Evolutionary conservation across 768 basidiomycete genomes (phyloP).

Genomic region (Amanita rimosa): DNA sequence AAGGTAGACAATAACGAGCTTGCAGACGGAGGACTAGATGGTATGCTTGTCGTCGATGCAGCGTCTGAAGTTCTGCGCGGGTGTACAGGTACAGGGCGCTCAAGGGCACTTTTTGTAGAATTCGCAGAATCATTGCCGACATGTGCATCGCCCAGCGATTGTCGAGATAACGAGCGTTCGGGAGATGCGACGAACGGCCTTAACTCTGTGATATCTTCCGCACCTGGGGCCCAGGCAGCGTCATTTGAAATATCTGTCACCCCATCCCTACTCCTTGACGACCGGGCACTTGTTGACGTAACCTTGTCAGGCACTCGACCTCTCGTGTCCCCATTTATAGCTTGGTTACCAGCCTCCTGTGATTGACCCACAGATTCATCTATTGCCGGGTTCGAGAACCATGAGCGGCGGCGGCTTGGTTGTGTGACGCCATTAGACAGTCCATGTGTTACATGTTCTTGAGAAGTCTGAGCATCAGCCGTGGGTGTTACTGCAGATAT

Average conservation of each 20-base stretch:
- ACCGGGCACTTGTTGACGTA: background rate
- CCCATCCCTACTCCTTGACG: constrained; percentile 1
- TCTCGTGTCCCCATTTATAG: constrained; percentile 15
- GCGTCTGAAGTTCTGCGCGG: constrained; percentile 24
- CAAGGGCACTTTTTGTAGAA: background rate
- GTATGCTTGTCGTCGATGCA: constrained; percentile 16
- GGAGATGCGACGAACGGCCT: constrained; percentile 11
- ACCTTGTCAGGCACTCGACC: constrained; percentile 24
- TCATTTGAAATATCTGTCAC: background rate
- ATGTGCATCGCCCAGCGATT: constrained; percentile 26
- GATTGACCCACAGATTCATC: constrained; percentile 20
- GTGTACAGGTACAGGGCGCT: constrained; percentile 14
- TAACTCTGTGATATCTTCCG: background rate
- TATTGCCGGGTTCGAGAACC: constrained; percentile 39
- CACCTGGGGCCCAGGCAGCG: constrained; percentile 6
- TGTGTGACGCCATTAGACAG: background rate
- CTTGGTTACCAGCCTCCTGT: constrained; percentile 6
- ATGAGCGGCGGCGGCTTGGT: constrained; percentile 33
- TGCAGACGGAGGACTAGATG: constrained; percentile 30
- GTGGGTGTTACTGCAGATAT: too few species aligned
- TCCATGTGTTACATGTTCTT: background rate
- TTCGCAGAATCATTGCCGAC: constrained; percentile 2
- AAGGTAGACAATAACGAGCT: constrained; percentile 58
- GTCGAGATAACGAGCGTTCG: constrained; percentile 33
- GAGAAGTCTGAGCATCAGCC: background rate